Percentiles rank a stretch among this genome's conserved stretches.
These are phyloP conservation scores for Taphrina deformans DNA, from an alignment of 1,139 yeast genomes.

Conservation along the genomic window DNA sequence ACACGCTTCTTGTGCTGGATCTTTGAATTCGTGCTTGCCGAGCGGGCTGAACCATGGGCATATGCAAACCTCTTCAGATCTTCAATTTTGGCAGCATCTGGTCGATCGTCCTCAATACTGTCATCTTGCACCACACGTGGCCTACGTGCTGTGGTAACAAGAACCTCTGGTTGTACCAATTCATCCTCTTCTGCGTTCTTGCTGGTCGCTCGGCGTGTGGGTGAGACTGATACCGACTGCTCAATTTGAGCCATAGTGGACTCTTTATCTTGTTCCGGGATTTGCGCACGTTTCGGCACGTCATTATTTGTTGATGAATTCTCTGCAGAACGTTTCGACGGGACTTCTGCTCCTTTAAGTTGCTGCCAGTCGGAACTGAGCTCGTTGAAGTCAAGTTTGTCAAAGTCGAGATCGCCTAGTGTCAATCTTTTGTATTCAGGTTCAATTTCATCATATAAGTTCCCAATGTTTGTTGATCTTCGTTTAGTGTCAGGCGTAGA, in stretches of 20 bases:
- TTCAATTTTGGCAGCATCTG: slow-evolving; percentile 13
- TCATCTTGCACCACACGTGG: not conserved
- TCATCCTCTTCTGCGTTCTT: not conserved
- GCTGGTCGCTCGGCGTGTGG: not conserved
- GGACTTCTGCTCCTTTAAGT: not conserved
- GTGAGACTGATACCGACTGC: not conserved
- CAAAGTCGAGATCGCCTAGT: not conserved
- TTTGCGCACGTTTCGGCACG: not conserved
- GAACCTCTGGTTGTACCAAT: not conserved
- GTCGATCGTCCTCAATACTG: not conserved
- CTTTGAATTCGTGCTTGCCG: not conserved
- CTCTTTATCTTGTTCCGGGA: not conserved
- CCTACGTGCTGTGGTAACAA: slow-evolving; percentile 1
- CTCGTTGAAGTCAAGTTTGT: not conserved
- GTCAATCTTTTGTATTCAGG: slow-evolving; percentile 4
- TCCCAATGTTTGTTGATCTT: not conserved
- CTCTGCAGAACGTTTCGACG: not conserved
- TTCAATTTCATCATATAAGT: slow-evolving; percentile 5
- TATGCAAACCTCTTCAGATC: slow-evolving; percentile 2
- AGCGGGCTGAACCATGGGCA: slow-evolving; percentile 11
- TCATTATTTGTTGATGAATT: no score
- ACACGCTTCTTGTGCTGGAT: not conserved
- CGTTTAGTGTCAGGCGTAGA: not conserved
- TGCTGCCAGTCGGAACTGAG: slow-evolving; percentile 3
- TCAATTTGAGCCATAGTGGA: not conserved